Base-by-base conservation (phyloP, 2,329 filamentous ascomycete genomes). In the Lachnellula arida region DNA sequence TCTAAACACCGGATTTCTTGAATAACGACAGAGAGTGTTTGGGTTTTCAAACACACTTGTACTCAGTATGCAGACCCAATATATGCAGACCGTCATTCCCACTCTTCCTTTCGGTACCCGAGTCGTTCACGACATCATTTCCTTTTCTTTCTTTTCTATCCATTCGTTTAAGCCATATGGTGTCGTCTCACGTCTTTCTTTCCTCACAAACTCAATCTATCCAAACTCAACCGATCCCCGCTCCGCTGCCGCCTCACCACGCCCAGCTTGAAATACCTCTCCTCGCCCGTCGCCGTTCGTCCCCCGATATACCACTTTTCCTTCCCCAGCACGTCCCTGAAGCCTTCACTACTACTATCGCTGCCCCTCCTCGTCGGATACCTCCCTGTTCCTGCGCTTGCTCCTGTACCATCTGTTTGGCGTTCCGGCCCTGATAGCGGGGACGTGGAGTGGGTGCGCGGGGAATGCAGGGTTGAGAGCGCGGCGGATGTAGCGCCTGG, bases 241-340 rank as follows among this genome's bases (percentile, higher is more conserved):
- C 88, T 92, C 67, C 84, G 78, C 55, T 89, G 84, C 54, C 87
- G 76, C 69, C 85, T 81, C 49, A 92, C 84, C 61, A 92, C 88
- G 44, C 87, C 88, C 46, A 92, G 74, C 74, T 90, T 90, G 72
- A 91, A 92, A 74, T 90, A 91, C 66, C 82, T 82, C 70, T 92
- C 88, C 67, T 92, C 88, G n/a, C 88, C 88, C 1, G 75, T 79
- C 1, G 88, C 87, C 28, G 88, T 91, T 67, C 87, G 76, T 6
- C 88, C 88, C 22, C 88, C 88, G 53, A 92, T 88, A 67, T 91
- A 92, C 86, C 88, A 90, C 73, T 89, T 91, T 62, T 92, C 88
- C 1, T 82, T 81, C 2, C 86, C 87, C 49, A 84, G 72, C 37
- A 85, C 85, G 59, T 91, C 88, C 51, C 87, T 77, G 70, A 91